Conservation (phyloP, 768 basidiomycete species). For the Lactarius hatsudake region DNA sequence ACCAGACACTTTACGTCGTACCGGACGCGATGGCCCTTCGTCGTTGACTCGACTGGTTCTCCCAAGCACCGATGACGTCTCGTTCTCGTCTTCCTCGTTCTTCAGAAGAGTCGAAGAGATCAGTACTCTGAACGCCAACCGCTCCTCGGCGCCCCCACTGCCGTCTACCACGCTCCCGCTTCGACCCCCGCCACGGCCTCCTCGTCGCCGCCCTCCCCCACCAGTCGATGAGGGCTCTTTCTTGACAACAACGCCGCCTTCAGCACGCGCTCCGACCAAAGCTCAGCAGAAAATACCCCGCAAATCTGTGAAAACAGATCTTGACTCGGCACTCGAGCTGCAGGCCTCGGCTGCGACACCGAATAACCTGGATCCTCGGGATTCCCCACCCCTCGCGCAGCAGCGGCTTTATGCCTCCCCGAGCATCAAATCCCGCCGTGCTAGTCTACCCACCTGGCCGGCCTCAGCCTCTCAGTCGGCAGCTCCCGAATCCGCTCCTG, state of each 20-base stretch:
- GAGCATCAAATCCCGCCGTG: conserved; percentile 11
- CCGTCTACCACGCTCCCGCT: neutral
- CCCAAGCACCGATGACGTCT: conserved; percentile 9
- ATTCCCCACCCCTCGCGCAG: conserved; percentile 2
- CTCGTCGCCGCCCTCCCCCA: conserved; percentile 11
- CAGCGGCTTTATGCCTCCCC: conserved; percentile 17
- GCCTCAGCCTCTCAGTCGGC: neutral
- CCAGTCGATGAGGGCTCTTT: conserved; percentile 1
- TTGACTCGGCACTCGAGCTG: conserved; percentile 12
- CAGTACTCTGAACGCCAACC: neutral
- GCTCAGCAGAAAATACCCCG: conserved; percentile 1
- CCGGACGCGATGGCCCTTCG: neutral
- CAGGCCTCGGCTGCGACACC: conserved; percentile 2
- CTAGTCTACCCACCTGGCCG: conserved; percentile 2
- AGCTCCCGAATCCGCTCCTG: neutral
- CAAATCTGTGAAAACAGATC: neutral
- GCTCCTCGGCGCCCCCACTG: neutral
- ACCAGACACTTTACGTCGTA: neutral
- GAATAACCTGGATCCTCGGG: neutral
- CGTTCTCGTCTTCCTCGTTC: conserved; percentile 24
- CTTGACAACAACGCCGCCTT: neutral
- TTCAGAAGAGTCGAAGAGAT: conserved; percentile 22
- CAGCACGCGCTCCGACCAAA: neutral
- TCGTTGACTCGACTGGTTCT: conserved; percentile 20
- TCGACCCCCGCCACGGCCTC: conserved; percentile 5